Evolutionary conservation across 805 yeast genomes (phyloP), one percentile per base, ranked within the genome.

Genomic region (Candida morakotiae): DNA sequence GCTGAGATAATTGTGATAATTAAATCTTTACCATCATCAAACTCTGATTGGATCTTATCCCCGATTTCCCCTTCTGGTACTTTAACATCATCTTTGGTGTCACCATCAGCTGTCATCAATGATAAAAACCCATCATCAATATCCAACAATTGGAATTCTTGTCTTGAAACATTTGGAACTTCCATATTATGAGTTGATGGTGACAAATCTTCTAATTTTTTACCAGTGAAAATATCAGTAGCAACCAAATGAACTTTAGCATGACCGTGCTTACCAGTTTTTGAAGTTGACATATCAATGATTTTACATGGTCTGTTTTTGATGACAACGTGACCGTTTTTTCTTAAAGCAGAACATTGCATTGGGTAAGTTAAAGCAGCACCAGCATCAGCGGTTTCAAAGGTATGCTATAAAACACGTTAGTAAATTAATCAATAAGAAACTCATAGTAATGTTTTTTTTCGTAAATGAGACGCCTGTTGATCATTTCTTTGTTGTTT

Each of bases 201-300:
- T 56, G 98, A 93, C 71, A 93, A 85, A 77, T 93, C 98, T 83
- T 93, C 98, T 73, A 89, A 83, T 81, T 93, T 93, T 89, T 93
- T 93, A 73, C 87, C 85, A 62, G 98, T 93, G 91, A 93, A 93
- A 71, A 93, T 91, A 72, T 93, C 98, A 60, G 86, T 82, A 67
- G 98, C 98, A 55, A 93, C 98, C 76, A 93, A 81, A 76, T 93
- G 98, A 73, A 93, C 98, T 83, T 93, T 93, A 71, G 98, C 98
- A 93, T 93, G 98, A 79, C 98, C 98, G 85, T 93, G 98, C 97
- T 93, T 93, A 77, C 98, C 98, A 60, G 98, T 93, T 85, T 93
- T 93, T 64, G 98, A 93, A 66, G 98, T 93, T 49, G 98, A 93
- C 98, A 93, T 93, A 72, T 93, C 98, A 62, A 93, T 95, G 73